phyloP scores from a whole-genome alignment of 2,329 filamentous ascomycete genomes.

The Microcera coccophila region DNA sequence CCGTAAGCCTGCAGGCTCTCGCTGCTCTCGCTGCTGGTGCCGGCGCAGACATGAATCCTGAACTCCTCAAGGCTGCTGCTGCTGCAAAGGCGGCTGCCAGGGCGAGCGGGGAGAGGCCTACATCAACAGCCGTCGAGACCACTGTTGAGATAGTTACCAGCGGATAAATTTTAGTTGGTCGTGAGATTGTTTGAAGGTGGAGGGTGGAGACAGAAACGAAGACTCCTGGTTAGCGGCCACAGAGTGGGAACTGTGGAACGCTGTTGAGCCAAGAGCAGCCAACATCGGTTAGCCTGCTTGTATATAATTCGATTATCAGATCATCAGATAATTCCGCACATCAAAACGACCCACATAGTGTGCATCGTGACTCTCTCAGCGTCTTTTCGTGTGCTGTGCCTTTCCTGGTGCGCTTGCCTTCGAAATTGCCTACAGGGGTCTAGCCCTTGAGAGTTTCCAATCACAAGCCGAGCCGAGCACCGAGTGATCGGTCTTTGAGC shows the following conservation, averaged over 20 bases:
- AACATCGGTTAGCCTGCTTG: conserved; percentile 6
- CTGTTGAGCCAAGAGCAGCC: conserved; percentile 1
- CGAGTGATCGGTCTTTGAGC: no score
- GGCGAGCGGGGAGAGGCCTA: neutral
- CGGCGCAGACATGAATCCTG: neutral
- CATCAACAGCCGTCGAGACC: conserved; percentile 2
- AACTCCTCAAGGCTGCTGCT: neutral
- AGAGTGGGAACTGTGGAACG: no score
- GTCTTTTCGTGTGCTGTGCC: neutral
- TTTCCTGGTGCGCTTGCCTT: no score
- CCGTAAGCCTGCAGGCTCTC: neutral
- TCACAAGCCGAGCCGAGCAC: no score
- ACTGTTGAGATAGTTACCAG: conserved; percentile 4
- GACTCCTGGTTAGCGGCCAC: no score
- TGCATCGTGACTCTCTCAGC: conserved; percentile 7
- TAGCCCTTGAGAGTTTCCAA: no score
- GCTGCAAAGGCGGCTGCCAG: neutral
- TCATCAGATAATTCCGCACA: conserved; percentile 30
- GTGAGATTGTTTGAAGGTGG: neutral
- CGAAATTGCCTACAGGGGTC: no score
- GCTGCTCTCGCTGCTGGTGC: neutral
- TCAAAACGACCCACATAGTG: conserved; percentile 7
- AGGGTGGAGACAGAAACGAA: neutral
- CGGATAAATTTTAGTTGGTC: no score
- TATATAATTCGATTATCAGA: conserved; percentile 28